Percentiles rank a stretch among this genome's conserved stretches.
phyloP scores from a whole-genome alignment of 768 basidiomycete species.

The Suillus sp. region DNA sequence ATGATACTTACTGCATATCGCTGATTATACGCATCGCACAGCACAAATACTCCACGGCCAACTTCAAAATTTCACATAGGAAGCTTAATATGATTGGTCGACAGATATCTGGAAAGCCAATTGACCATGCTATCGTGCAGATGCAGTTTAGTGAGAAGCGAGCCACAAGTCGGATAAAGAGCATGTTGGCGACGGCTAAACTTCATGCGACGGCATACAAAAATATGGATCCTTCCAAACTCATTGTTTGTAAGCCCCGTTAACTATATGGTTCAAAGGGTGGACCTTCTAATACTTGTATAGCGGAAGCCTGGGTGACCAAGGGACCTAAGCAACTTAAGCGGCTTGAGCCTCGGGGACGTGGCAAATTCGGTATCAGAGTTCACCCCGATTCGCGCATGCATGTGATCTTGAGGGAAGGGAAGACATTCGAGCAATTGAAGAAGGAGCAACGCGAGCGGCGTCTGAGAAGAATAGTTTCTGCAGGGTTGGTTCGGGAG shows the following conservation, averaged over 20 bases:
- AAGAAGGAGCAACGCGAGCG: slow-evolving; percentile 62
- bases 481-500: slow-evolving; percentile 78
- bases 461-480: slow-evolving; percentile 76
- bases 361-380: slow-evolving; percentile 78
- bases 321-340: slow-evolving; percentile 71
- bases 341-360: slow-evolving; percentile 79
- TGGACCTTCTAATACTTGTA: slow-evolving; percentile 6
- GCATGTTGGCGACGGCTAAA: slow-evolving; percentile 84
- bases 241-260: slow-evolving; percentile 75
- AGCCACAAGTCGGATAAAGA: slow-evolving; percentile 82
- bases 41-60: slow-evolving; percentile 93
- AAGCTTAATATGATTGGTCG: slow-evolving; percentile 88
- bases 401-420: slow-evolving; percentile 77
- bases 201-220: slow-evolving; percentile 83
- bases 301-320: slow-evolving; percentile 93
- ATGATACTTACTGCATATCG: too few relatives aligned
- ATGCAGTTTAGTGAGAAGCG: slow-evolving; percentile 97
- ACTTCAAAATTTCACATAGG: slow-evolving; percentile 91
- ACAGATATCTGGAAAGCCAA: slow-evolving; percentile 88
- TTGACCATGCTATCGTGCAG: slow-evolving; percentile 94
- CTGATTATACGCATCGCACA: slow-evolving; percentile 30
- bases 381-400: slow-evolving; percentile 75
- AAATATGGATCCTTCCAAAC: slow-evolving; percentile 65
- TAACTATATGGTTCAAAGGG: not conserved
- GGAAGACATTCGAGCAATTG: slow-evolving; percentile 72